A percentile compares a stretch with the other conserved stretches of the same genome.
Evolutionary conservation across 2,329 filamentous ascomycete genomes (phyloP).

Genomic region (Penicillium sp.): DNA sequence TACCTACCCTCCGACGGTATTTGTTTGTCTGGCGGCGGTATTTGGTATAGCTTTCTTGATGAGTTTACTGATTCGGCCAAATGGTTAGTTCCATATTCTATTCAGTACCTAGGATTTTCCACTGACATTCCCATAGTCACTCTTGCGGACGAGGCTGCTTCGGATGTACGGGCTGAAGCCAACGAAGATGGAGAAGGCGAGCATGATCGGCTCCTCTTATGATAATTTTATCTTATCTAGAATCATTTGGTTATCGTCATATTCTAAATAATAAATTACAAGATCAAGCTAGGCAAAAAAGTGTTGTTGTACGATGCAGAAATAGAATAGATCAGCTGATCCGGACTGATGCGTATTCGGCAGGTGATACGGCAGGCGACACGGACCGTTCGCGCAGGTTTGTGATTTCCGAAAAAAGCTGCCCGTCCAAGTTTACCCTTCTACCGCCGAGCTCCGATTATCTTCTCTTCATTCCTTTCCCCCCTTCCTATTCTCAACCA

Average conservation of each 20-base stretch:
- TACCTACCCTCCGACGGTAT: slow-evolving; percentile 76
- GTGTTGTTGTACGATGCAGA: not conserved
- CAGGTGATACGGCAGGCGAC: slow-evolving; percentile 7
- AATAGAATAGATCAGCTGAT: slow-evolving; percentile 9
- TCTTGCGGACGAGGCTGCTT: slow-evolving; percentile 11
- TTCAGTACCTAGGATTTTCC: not conserved
- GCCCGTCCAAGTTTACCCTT: slow-evolving; percentile 15
- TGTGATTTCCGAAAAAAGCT: slow-evolving; percentile 19
- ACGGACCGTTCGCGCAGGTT: slow-evolving; percentile 14
- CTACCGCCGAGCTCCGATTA: slow-evolving; percentile 8
- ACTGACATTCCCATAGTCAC: slow-evolving; percentile 12
- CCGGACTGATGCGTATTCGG: slow-evolving; percentile 5
- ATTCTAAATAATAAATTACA: not conserved
- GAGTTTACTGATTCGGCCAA: slow-evolving; percentile 69
- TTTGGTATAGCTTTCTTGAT: slow-evolving; percentile 66
- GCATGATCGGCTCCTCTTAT: slow-evolving; percentile 10
- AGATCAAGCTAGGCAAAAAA: not conserved
- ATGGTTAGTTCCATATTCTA: slow-evolving; percentile 58
- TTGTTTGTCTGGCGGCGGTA: slow-evolving; percentile 67
- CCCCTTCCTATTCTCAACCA: not conserved
- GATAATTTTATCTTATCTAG: not conserved
- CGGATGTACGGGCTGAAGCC: slow-evolving; percentile 17
- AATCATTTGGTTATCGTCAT: not conserved
- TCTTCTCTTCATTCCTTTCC: not conserved
- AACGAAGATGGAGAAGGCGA: slow-evolving; percentile 23